Evolutionary conservation across 2,329 filamentous ascomycete genomes (phyloP), one percentile per base, ranked within the genome.

Genomic region (Cladosporium sp.): DNA sequence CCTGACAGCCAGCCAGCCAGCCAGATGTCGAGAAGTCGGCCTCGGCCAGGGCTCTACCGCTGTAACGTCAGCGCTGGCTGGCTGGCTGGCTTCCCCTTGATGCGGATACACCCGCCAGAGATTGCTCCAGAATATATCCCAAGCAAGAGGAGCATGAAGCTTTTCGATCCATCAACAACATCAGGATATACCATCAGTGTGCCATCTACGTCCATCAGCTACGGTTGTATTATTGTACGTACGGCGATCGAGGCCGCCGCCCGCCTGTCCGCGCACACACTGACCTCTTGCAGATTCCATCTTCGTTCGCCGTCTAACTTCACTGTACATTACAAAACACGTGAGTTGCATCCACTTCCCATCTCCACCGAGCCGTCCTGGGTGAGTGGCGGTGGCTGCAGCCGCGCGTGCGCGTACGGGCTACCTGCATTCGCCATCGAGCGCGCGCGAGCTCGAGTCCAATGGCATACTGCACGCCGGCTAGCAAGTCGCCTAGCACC

Each of bases 151-250:
- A 20, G 5, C 39, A 42, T 22, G 2, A 13, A 42, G n/a, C 19
- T 37, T 37, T 15, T 50, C 17, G 9, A 22, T n/a, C 34, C 47
- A 50, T 50, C 47, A 50, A 32, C 20, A 19, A 37, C 6, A 22
- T n/a, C 20, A 37, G 19, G 19, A 4, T 20, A n/a, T 37, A 20
- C 20, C 52, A 47, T 55, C 52, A 19, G 28, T 12, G 28, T 24
- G 19, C 28, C 28, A 24, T 50, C 17, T 50, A 19, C 8, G 8
- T 10, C 15, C 19, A 19, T 50, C 52, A 55, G 35, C 52, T 25
- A 22, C 20, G 17, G 28, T 39, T 55, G 52, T 55, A 47, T 25
- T 47, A 47, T 36, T 54, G 51, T 45, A 44, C 12, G 51, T 54
- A 45, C 3, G 28, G 17, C 25, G 17, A 8, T 25, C n/a, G 6